These are phyloP conservation scores for Rhodofomes roseus DNA, from an alignment of 1,284 basidiomycete genomes.

Conservation along the genomic window DNA sequence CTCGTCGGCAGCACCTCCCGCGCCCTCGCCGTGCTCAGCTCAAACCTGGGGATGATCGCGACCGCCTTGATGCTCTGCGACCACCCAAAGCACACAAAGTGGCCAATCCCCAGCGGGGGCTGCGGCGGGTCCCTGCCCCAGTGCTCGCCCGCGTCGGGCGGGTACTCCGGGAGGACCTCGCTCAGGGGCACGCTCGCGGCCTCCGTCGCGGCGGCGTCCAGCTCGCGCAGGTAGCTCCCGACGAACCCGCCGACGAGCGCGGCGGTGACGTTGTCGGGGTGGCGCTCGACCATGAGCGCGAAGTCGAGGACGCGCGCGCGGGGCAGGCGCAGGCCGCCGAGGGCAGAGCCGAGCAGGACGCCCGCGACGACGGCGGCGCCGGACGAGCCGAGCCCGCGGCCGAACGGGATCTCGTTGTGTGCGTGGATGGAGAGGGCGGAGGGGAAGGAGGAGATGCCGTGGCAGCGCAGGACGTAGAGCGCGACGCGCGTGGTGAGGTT, in stretches of 20 bases:
- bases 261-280: constrained; percentile 99
- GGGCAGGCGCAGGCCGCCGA: constrained; percentile 74
- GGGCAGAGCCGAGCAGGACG: constrained; percentile 82
- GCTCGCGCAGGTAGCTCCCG: constrained; percentile 93
- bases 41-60: constrained; percentile 94
- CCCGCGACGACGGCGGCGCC: constrained; percentile 98
- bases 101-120: constrained; percentile 90
- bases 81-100: constrained; percentile 93
- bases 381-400: constrained; percentile 94
- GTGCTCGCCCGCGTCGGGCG: constrained; percentile 83
- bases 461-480: constrained; percentile 93
- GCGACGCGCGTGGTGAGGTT: constrained; percentile 98
- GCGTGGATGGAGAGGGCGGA: constrained; percentile 70
- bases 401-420: constrained; percentile 96
- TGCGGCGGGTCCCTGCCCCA: constrained; percentile 90
- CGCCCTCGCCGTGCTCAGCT: constrained; percentile 94
- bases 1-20: constrained; percentile 80
- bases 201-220: constrained; percentile 72
- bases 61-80: constrained; percentile 85
- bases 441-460: constrained; percentile 75
- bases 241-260: constrained; percentile 97
- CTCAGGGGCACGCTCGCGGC: constrained; percentile 90
- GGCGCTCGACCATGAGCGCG: constrained; percentile 98
- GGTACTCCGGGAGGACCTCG: constrained; percentile 97
- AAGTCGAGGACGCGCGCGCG: constrained; percentile 85